Percentiles rank a stretch among this genome's conserved stretches.
phyloP scores from a whole-genome alignment of 2,329 filamentous ascomycete genomes.

The Aspergillus neoniger region DNA sequence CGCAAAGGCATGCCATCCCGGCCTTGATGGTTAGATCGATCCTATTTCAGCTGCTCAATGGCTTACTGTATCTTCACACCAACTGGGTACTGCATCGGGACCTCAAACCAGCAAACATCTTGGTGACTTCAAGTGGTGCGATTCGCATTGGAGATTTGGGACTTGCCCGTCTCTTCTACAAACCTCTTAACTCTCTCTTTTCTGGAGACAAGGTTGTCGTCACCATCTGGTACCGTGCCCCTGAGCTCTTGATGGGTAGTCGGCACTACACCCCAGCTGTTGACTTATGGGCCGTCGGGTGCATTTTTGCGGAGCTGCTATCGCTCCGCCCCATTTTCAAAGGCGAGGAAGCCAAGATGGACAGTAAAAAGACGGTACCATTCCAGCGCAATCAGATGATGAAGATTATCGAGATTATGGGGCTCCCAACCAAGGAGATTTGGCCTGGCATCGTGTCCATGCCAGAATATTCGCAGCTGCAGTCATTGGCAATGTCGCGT shows the following conservation, averaged over 20 bases:
- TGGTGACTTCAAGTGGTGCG: constrained; percentile 87
- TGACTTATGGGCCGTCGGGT: constrained; percentile 96
- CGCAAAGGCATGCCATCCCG: constrained; percentile 83
- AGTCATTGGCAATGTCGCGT: constrained; percentile 49
- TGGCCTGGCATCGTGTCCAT: constrained; percentile 85
- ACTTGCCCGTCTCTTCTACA: constrained; percentile 87
- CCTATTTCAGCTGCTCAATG: constrained; percentile 93
- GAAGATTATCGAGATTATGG: constrained; percentile 96
- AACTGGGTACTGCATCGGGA: constrained; percentile 98
- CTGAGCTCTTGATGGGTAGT: constrained; percentile 86
- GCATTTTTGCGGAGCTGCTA: constrained; percentile 93
- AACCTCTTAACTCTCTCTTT: constrained; percentile 88
- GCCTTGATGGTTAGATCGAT: constrained; percentile 88
- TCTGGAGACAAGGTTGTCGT: constrained; percentile 97
- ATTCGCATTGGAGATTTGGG: constrained; percentile 96
- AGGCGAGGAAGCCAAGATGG: constrained; percentile 98
- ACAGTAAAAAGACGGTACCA: constrained; percentile 93
- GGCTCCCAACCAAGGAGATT: constrained; percentile 80
- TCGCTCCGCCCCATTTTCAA: constrained; percentile 95
- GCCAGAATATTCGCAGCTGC: constrained; percentile 80
- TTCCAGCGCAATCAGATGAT: constrained; percentile 99
- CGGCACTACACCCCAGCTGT: constrained; percentile 97
- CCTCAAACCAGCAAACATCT: constrained; percentile 97
- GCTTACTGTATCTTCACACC: constrained; percentile 88
- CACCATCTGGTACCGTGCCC: constrained; percentile 98